Evolutionary conservation across 164 flowering plant species (phyloP), one percentile per base, ranked within the genome.

Genomic region (Chimonanthus salicifolius): DNA sequence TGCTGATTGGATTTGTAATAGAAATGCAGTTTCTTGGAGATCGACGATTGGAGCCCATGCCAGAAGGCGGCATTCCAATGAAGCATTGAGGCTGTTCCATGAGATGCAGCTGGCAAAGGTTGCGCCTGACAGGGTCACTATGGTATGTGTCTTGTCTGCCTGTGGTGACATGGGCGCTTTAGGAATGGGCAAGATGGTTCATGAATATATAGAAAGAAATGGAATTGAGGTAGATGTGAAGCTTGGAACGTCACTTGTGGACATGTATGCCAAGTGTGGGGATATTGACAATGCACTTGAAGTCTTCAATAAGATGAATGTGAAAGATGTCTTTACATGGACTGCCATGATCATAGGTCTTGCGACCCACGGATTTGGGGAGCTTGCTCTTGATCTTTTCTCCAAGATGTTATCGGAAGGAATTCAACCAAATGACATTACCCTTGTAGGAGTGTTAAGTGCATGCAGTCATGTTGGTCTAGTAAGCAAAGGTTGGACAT

Each of bases 231-330:
- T 82, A 6, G 80, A 82, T 75, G 49, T 80, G 71, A 77, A 76
- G 62, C 85, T 84, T 62, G 82, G 82, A 58, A 84, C 86, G 64
- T 77, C 85, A 21, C 72, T 83, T 18, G 74, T 83, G 43, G 84
- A 83, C 72, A 81, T 83, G 85, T 83, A 83, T 65, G 80, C 84
- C 2, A 81, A 81, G 67, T 83, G 85, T 67, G 85, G 85, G 47
- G 79, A 79, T 43, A 75, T 83, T 3, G 79, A 81, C 2, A 77
- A 68, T 49, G 75, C 84, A 2, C 44, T 74, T n/a, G 16, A 9
- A 50, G 74, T 81, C 15, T 83, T 83, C 65, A 65, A 77, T 67
- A 62, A 47, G 51, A 81, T 83, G 77, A 21, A 43, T 60, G 63
- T 7, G 47, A 83, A 69, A 67, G 85, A 82, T 76, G 79, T 78